phyloP scores from a whole-genome alignment of 2,329 filamentous ascomycete species.

The Microsporum ferrugineum region DNA sequence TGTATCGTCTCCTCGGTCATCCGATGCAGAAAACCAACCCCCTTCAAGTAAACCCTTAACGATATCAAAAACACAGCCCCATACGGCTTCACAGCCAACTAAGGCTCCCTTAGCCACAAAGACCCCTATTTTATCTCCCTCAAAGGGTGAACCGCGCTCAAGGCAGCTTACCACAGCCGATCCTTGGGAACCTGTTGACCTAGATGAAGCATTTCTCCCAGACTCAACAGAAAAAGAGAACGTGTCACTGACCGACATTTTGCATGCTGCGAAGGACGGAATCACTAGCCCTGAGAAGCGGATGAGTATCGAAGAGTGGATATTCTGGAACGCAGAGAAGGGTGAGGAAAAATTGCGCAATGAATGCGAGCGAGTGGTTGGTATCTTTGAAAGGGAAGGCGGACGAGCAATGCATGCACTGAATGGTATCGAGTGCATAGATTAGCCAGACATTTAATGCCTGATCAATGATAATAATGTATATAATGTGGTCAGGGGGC shows the following conservation, averaged over 20 bases:
- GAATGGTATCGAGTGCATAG: slow-evolving; percentile 54
- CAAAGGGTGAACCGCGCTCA: slow-evolving; percentile 40
- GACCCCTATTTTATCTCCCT: slow-evolving; percentile 44
- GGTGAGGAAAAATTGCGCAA: slow-evolving; percentile 67
- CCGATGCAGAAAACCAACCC: slow-evolving; percentile 68
- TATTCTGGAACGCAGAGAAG: slow-evolving; percentile 64
- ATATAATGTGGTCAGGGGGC: slow-evolving; percentile 11
- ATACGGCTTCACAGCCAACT: slow-evolving; percentile 26
- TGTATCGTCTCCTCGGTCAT: slow-evolving; percentile 61
- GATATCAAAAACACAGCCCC: slow-evolving; percentile 28
- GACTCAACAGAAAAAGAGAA: slow-evolving; percentile 39
- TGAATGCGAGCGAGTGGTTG: slow-evolving; percentile 75
- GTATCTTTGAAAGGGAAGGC: slow-evolving; percentile 72
- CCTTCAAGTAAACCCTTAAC: slow-evolving; percentile 53
- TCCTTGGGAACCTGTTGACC: slow-evolving; percentile 63
- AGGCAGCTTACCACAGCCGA: slow-evolving; percentile 45
- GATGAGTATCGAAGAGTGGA: slow-evolving; percentile 94
- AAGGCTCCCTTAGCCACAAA: slow-evolving; percentile 35
- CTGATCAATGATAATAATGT: slow-evolving; percentile 1
- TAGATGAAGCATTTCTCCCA: slow-evolving; percentile 51
- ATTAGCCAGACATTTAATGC: slow-evolving; percentile 18
- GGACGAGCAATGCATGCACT: slow-evolving; percentile 63
- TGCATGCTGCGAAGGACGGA: slow-evolving; percentile 45
- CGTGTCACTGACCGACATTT: slow-evolving; percentile 36
- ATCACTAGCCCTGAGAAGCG: slow-evolving; percentile 66